These are phyloP conservation scores for Nicotiana knightiana DNA, from an alignment of 257 asterid species.

Conservation along the genomic window DNA sequence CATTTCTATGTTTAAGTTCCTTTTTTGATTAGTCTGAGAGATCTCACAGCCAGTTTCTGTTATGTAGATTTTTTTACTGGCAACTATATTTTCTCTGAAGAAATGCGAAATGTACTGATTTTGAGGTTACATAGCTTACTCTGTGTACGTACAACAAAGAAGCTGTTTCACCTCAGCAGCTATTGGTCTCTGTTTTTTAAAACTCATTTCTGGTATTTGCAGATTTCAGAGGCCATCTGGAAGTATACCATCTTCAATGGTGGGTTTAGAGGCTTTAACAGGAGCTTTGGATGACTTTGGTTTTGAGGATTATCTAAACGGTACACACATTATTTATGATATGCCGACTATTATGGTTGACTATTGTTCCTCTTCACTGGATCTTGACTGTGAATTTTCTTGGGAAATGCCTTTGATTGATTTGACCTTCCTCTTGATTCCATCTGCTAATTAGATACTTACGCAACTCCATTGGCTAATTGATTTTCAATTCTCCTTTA, in stretches of 20 bases:
- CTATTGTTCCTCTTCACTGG: neutral
- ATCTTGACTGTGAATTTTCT: neutral
- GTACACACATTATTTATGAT: constrained; percentile 21
- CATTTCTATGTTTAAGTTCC: too few relatives aligned
- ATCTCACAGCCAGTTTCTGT: too few relatives aligned
- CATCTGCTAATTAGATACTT: neutral
- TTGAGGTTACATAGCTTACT: too few relatives aligned
- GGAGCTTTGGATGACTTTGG: constrained; percentile 69
- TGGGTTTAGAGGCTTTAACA: constrained; percentile 69
- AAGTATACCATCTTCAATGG: constrained; percentile 65
- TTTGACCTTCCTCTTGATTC: neutral
- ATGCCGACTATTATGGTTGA: neutral
- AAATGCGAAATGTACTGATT: too few relatives aligned
- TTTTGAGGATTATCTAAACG: constrained; percentile 72
- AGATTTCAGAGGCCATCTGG: constrained; percentile 88
- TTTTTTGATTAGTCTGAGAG: too few relatives aligned
- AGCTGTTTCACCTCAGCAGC: too few relatives aligned
- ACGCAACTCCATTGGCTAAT: neutral
- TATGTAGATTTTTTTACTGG: too few relatives aligned
- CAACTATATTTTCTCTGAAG: too few relatives aligned
- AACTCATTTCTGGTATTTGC: neutral
- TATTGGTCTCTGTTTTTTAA: too few relatives aligned
- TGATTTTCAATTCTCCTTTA: neutral
- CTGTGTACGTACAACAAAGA: too few relatives aligned
- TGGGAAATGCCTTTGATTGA: neutral